Evolutionary conservation across 2,329 filamentous ascomycete species (phyloP), one percentile per base, ranked within the genome.

Genomic region (Aspergillus japonicus): DNA sequence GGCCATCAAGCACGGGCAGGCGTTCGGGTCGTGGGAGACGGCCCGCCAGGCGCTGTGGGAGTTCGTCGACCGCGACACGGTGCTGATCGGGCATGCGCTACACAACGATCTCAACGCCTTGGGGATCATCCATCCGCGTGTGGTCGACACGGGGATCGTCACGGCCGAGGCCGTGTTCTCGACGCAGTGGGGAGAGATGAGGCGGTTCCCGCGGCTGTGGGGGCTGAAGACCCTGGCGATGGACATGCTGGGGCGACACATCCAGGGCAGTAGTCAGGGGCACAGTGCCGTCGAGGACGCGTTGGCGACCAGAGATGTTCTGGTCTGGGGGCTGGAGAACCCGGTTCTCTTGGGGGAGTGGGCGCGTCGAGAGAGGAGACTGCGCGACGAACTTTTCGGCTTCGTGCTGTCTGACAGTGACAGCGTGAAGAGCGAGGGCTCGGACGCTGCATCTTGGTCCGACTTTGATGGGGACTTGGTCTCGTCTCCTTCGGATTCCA

Each of bases 201-300:
- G 52, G n/a, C 56, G 51, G 1, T 50, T 61, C 6, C 44, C 51
- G 23, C 66, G 58, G 5, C 49, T 50, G 6, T 81, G 75, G 75
- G 66, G 68, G 3, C 68, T 83, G 49, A 76, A 77, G 57, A 64
- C 39, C 0, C 67, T 81, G 16, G 68, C 71, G 24, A 61, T 64
- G 16, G 71, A 73, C 4, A 65, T 81, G 6, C 62, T 81, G 3
- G 64, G 67, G 2, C 62, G 76, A 11, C 59, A 62, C 1, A 77
- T 83, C 16, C 78, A 75, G 26, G 64, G 56, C 23, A 64, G 68
- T 2, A 65, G 61, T 10, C 66, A 64, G 2, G 79, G 81, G 1
- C 82, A 84, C 53, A 77, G 81, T 66, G 77, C 77, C 50, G 63
- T 84, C 5, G 80, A 84, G 64, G 80, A 84, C 69, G 78, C 81